phyloP scores from a whole-genome alignment of 1,139 yeast species.

The Suhomyces atakaporum region DNA sequence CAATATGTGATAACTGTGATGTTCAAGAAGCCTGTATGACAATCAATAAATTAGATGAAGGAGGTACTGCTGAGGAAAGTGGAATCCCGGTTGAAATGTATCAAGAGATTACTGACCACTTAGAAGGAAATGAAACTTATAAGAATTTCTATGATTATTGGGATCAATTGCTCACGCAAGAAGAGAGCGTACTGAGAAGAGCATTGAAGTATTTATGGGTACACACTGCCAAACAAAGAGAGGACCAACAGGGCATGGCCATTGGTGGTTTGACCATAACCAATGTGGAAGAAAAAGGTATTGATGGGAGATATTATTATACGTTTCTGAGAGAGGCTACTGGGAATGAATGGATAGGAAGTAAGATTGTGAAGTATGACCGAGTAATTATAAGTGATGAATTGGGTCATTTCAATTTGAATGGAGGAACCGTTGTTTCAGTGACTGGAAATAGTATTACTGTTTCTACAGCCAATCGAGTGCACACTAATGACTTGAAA shows the following conservation, averaged over 20 bases:
- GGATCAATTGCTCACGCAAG: constrained; percentile 73
- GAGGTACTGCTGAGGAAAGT: constrained; percentile 51
- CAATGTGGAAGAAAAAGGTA: constrained; percentile 27
- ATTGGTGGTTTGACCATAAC: constrained; percentile 49
- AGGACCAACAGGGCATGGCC: constrained; percentile 59
- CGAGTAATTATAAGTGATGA: constrained; percentile 77
- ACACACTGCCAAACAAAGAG: constrained; percentile 60
- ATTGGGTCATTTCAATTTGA: constrained; percentile 71
- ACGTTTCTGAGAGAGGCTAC: constrained; percentile 41
- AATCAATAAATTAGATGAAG: constrained; percentile 59
- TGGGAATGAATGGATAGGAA: constrained; percentile 13
- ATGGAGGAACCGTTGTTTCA: constrained; percentile 57
- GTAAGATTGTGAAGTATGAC: constrained; percentile 55
- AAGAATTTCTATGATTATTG: constrained; percentile 65
- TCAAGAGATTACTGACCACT: constrained; percentile 51
- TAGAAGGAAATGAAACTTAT: constrained; percentile 42
- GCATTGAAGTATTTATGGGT: constrained; percentile 71
- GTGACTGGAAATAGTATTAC: constrained; percentile 40
- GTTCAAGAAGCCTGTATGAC: constrained; percentile 68
- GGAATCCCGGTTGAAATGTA: constrained; percentile 52
- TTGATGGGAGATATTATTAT: constrained; percentile 40
- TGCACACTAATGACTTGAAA: constrained; percentile 47
- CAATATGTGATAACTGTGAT: constrained; percentile 70
- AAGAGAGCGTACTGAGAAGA: constrained; percentile 60
- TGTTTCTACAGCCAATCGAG: constrained; percentile 53